Base-by-base conservation (phyloP, 2,329 filamentous ascomycete genomes). In the Epichloe sibirici region DNA sequence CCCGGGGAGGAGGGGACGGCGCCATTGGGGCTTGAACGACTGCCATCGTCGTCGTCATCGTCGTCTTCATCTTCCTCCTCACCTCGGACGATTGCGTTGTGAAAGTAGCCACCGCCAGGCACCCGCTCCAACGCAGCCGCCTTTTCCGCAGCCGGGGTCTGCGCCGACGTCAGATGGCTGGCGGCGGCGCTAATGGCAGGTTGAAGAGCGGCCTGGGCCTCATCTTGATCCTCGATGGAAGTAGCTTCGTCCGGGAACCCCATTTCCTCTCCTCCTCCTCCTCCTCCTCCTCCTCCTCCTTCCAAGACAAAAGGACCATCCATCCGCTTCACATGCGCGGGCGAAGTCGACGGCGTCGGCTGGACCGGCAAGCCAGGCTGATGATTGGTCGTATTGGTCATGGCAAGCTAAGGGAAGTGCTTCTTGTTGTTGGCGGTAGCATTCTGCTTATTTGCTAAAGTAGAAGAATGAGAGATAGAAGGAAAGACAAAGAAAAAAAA, bases 181-280 rank as follows among this genome's bases (percentile, higher is more conserved):
- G 79, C 80, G 23, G 71, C 70, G 6, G 72, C 71, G 61, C 78
- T 82, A 56, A 84, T 74, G 25, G 78, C 72, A 2, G 78, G 77
- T 61, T 80, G 79, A 48, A 84, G 71, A 45, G 82, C 72, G 7
- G 78, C 79, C 57, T 80, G 77, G 4, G 76, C 79, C 57, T 77
- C 77, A 59, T 82, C 78, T 53, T 76, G 70, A 45, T 77, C 74
- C 48, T 61, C 62, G 28, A 66, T 58, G 17, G 62, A 60, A n/a
- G 17, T 21, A 21, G 57, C 60, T 4, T 60, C 59, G 28, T 63
- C 56, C 6, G 53, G 55, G 1, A 57, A 23, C 8, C 47, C 49
- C 12, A 34, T 45, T n/a, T 58, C 56, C 4, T 57, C 52, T 28
- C 52, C 53, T 34, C 43, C 51, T 5, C 13, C 21, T 21, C 21